Base-by-base conservation (phyloP, 2,329 filamentous ascomycete species). In the Nemania diffusa region DNA sequence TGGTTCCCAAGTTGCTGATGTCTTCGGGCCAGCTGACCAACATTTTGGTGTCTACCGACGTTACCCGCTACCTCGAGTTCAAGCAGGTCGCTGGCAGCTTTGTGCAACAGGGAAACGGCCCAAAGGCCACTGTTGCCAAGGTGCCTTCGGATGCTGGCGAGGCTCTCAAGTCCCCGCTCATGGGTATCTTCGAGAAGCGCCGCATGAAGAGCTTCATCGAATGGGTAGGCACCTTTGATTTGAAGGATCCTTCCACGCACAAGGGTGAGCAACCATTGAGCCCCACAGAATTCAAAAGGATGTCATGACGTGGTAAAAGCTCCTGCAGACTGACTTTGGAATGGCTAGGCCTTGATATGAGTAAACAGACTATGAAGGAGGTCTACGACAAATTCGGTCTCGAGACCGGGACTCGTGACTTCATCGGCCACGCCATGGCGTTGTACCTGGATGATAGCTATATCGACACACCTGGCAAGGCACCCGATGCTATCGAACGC, bases 1-100 rank as follows among this genome's bases (percentile, higher is more conserved):
- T 99, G 69, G 94, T 99, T 56, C 95, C 96, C 74, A 99, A 99
- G 87, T 91, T 99, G 77, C 89, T 99, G 81, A 98, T 99, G 94
- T 94, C 95, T 68, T 97, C 97, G 71, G 96, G 96, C 81, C 95
- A 99, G 84, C 87, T 99, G 79, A 98, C 95, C 80, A 98, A 98
- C 84, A 97, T 99, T 78, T 90, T 99, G 78, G 94, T 97, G 71
- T 97, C 94, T 58, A 98, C 95, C 82, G 94, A 97, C 75, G 92
- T 94, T 73, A 94, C 92, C 76, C 87, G 91, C 82, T 94, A 94
- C 81, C 90, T 97, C 77, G 92, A 97, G 81, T 97, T 97, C 86
- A 94, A 92, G 84, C 93, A 96, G 82, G 94, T 99, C 70, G 93
- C 94, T 69, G 96, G 96, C 79, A 97, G 94, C 86, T 98, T 91